These are phyloP conservation scores for Plasmodium gaboni DNA, from an alignment of 169 alveolate species.

Conservation along the genomic window DNA sequence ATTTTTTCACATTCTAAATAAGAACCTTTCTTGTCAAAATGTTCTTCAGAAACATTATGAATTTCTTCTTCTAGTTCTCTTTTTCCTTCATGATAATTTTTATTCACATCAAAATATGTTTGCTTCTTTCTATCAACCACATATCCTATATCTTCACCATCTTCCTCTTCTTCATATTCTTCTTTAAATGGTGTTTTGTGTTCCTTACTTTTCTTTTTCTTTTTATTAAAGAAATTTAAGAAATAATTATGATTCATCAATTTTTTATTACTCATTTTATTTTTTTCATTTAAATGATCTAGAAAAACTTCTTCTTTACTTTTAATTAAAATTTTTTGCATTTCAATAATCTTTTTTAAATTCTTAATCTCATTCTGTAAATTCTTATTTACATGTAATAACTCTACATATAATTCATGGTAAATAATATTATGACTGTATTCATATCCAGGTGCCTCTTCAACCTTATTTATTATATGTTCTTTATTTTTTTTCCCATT, in stretches of 20 bases:
- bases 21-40: neutral
- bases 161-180: too few relatives aligned
- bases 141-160: too few relatives aligned
- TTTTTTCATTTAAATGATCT: conserved; percentile 28
- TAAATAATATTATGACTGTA: conserved; percentile 61
- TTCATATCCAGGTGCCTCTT: conserved; percentile 13
- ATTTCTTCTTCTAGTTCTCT: neutral
- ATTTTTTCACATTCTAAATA: conserved; percentile 31
- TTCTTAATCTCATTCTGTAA: conserved; percentile 54
- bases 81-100: neutral
- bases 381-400: conserved; percentile 51
- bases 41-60: conserved; percentile 2
- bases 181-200: neutral
- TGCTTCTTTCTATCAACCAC: too few relatives aligned
- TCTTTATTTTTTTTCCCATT: neutral
- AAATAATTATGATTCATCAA: conserved; percentile 59
- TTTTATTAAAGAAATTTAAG: conserved; percentile 55
- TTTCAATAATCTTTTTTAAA: conserved; percentile 50
- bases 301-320: conserved; percentile 36
- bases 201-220: conserved; percentile 55
- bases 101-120: too few relatives aligned
- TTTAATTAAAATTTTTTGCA: conserved; percentile 50
- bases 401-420: conserved; percentile 69
- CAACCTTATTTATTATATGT: neutral
- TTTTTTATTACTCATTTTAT: conserved; percentile 33